Conservation (phyloP, 2,329 filamentous ascomycete species). For the Arthroderma sp. region DNA sequence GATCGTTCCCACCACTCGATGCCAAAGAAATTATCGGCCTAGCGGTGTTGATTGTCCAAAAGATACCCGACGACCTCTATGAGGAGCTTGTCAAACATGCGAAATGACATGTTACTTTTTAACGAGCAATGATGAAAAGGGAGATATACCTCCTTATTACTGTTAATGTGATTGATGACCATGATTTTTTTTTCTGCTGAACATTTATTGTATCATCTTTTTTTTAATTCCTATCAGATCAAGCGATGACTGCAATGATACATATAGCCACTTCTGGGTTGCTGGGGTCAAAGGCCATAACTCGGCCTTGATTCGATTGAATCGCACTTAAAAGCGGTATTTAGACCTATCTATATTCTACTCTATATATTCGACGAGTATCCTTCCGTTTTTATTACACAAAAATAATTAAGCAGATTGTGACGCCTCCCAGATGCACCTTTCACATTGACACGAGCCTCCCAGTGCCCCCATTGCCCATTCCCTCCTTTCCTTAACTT, state of each 20-base stretch:
- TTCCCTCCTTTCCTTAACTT: slow-evolving; percentile 68
- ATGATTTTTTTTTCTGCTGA: neutral
- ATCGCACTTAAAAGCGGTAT: neutral
- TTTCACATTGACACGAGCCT: slow-evolving; percentile 72
- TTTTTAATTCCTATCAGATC: neutral
- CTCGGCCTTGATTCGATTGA: no score
- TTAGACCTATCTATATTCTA: neutral
- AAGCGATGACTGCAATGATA: neutral
- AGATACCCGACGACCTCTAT: slow-evolving; percentile 83
- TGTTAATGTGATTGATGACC: neutral
- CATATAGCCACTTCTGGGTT: no score
- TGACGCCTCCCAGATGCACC: slow-evolving; percentile 59
- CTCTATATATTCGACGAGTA: neutral
- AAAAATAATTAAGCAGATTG: neutral
- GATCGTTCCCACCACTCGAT: slow-evolving; percentile 72
- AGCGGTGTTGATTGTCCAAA: slow-evolving; percentile 73
- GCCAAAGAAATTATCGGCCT: slow-evolving; percentile 73
- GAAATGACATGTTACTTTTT: slow-evolving; percentile 22
- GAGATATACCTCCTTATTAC: neutral
- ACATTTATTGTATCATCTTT: neutral
- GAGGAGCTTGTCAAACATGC: slow-evolving; percentile 81
- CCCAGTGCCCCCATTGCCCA: slow-evolving; percentile 83
- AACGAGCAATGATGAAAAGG: no score
- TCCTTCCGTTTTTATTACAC: neutral
- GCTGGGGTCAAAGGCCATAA: no score